Evolutionary conservation across 768 basidiomycete species (phyloP), one percentile per base, ranked within the genome.

Genomic region (Pisolithus orientalis): DNA sequence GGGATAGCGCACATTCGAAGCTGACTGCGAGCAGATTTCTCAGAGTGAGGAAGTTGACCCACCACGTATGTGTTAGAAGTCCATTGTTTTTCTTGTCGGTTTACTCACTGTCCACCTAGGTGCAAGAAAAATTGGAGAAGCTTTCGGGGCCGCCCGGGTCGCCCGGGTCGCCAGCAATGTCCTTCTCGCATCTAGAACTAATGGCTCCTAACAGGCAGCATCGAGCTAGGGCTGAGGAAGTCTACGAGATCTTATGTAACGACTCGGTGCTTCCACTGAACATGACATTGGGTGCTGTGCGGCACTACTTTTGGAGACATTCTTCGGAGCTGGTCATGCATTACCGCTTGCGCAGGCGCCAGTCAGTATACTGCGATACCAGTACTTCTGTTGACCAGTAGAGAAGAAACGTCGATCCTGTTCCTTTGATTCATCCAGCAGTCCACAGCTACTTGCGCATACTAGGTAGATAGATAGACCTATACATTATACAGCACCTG

Each of bases 261-360:
- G 88, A 91, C 55, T 73, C 78, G n/a, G 72, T 89, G 14, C 74
- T 98, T 32, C 87, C 94, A 24, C 73, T 87, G 27, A 83, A 85
- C 57, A 93, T 95, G 84, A 94, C 90, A 5, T 77, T 99, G 34
- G 94, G 90, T 4, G 87, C 88, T 16, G 85, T 94, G 53, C 83
- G 91, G 54, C 92, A 94, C 66, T 96, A 82, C 60, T 80, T 93
- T 21, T 96, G 91, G 92, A 83, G 81, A 60, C 85, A 87, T 58
- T 70, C 78, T 16, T 73, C 74, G 6, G 90, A 92, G 66, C 69
- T 93, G 51, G 77, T 77, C 50, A 80, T 93, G 82, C 75, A 87
- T 65, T 93, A 93, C 65, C 79, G 90, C 55, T 70, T 72, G 61
- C 81, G 73, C 50, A 57, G 46, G 47, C 49, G 49, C 40, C 44